Base-by-base conservation (phyloP, 768 basidiomycete genomes). In the Flagelloscypha sp. region DNA sequence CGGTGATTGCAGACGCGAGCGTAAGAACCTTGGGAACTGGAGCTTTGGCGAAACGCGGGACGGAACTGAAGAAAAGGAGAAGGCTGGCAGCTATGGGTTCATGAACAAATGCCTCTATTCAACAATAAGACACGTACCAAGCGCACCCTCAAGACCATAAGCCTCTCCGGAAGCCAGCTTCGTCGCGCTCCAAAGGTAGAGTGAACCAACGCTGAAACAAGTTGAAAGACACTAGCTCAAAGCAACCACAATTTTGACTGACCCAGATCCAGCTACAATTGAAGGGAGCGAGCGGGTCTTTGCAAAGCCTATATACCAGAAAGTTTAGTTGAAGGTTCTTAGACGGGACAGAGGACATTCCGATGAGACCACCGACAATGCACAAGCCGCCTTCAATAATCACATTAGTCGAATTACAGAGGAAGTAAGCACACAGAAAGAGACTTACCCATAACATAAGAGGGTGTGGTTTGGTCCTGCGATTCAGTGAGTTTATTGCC, bases 181-280 rank as follows among this genome's bases (percentile, higher is more conserved):
- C 42, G 84, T 72, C 24, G 79, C 86, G 37, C 84, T 80, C 73
- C 78, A 88, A 17, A 87, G 65, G 56, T 84, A 90, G 31, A 87
- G 65, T 12, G 73, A 60, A 40, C 86, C 87, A 30, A 90, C 84
- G 47, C 84, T 86, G 43, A 1, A 21, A 19, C 13, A 34, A 44
- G 40, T 23, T 11, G 17, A 10, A 20, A 17, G 20, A 11, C 11
- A 5, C 20, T 15, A 23, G 5, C 9, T 15, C 13, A 33, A 15
- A 20, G 10, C 4, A 24, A 20, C 45, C 13, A 17, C 27, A 23
- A 36, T 21, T 3, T 15, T 10, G 30, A 50, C 76, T 27, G 47
- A 88, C 85, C 79, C 68, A 28, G 86, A 71, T 24, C 87, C 87
- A 38, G 87, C 87, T 13, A 89, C 74, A 27, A 90, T 55, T 9